Base-by-base conservation (phyloP, 805 yeast species). In the Candida nanaspora region DNA sequence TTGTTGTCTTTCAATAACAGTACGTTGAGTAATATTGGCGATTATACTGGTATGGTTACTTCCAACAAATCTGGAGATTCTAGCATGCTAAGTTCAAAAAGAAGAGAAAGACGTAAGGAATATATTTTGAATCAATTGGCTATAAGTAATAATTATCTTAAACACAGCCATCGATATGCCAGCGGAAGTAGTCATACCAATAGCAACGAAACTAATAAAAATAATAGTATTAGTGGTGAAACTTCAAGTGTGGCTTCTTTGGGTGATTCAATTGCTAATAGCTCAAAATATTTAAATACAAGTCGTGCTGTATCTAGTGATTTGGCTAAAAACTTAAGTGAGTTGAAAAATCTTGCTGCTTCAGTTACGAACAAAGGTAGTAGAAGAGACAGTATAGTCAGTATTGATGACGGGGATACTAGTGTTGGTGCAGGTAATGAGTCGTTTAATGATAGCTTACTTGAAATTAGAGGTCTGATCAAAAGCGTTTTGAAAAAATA, bases 391-490 rank as follows among this genome's bases (percentile, higher is more conserved):
- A 8, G 10, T 8, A 23, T 10, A 10, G 15, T 6, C 6, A 9
- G 31, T 14, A 28, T 28, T 14, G 14, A 28, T 28, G n/a, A 7
- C 31, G 14, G 14, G 9, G 15, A 10, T 6, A 28, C 9, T 28
- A 28, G n/a, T 28, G 6, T 7, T 28, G 6, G 9, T 6, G 31
- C 31, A 28, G 31, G 31, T 9, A 28, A 28, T 23, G 10, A 23
- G 11, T 23, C 27, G 11, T 23, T 23, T 15, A 14, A 11, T 10
- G 25, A 31, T 14, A 38, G 39, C 28, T 25, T 40, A 10, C 14
- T 15, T 9, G 46, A 43, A 22, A 27, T 43, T 21, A 32, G 38
- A 21, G 21, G 29, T 15, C 31, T 43, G 23, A 34, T 42, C 7
- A 42, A 40, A 13, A 26, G 40, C 21, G 42, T 42, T 3, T 29